Evolutionary conservation across 257 asterid genomes (phyloP).

Genomic region (Jaltomata sinuosa): DNA sequence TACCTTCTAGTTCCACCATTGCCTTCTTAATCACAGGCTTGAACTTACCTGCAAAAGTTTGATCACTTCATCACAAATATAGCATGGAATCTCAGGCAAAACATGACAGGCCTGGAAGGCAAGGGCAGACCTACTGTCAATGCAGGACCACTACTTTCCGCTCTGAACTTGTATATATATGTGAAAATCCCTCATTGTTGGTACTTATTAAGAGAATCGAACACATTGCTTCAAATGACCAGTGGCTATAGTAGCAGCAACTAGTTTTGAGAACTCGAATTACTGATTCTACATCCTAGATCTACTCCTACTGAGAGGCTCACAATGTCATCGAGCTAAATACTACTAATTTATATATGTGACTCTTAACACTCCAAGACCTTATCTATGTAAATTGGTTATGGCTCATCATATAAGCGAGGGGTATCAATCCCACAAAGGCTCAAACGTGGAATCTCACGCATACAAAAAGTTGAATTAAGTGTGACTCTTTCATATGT

Average conservation of each 20-base stretch:
- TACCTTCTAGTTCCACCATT: conserved; percentile 96
- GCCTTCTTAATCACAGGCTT: conserved; percentile 99
- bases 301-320: neutral
- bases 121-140: neutral
- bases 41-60: conserved; percentile 59
- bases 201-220: neutral
- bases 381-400: neutral
- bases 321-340: neutral
- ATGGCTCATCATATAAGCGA: neutral
- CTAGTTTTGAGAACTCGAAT: neutral
- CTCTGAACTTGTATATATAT: neutral
- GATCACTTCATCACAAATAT: neutral
- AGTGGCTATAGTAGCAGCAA: neutral
- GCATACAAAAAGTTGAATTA: neutral
- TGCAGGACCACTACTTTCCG: neutral
- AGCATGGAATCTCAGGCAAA: neutral
- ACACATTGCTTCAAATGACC: neutral
- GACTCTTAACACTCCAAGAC: neutral
- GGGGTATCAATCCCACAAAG: neutral
- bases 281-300: neutral
- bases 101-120: neutral
- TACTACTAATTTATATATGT: neutral
- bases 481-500: neutral
- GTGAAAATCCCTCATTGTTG: neutral
- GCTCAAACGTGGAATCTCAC: neutral